Base-by-base conservation (phyloP, 805 yeast species). In the Peterozyma xylosa region DNA sequence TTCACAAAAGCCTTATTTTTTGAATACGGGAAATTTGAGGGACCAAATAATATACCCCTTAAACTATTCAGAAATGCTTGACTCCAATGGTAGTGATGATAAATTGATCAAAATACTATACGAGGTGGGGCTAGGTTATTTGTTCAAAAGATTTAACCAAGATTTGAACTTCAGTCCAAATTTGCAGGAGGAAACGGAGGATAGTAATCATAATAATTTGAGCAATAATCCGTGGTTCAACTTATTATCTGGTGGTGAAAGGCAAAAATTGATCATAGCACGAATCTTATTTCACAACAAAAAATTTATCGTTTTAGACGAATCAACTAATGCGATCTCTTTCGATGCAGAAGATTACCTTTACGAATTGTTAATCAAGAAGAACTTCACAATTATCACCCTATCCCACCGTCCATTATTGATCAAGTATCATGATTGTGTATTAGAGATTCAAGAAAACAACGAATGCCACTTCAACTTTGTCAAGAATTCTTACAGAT, bases 241-340 rank as follows among this genome's bases (percentile, higher is more conserved):
- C 58, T 83, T 89, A n/a, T 73, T 89, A 50, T 83, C 93, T 62
- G 97, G 97, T n/a, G 97, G 97, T 45, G 97, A 89, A 60, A 82
- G 87, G 63, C 97, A 89, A 67, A 78, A 96, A 57, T 74, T 89
- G 60, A 79, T 87, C 60, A 85, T 89, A 67, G 96, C 97, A 0
- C 73, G 96, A 53, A 76, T 89, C 2, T 65, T 89, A 52, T 87
- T 82, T 66, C 86, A 84, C 58, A 75, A 76, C 43, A 96, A 96
- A 39, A 74, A 76, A 58, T 86, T 86, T 60, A 88, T 89, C 3
- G 78, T 89, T 2, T 71, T 89, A 48, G 97, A 89, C 63, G 97
- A 89, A 63, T 86, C 95, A n/a, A 89, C 97, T 3, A 86, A 88
- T 58, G 96, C 97, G 1, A 89, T 89, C 11, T 78, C 88, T 42